phyloP scores from a whole-genome alignment of 768 basidiomycete genomes.

The Sporobolomyces pararoseus region DNA sequence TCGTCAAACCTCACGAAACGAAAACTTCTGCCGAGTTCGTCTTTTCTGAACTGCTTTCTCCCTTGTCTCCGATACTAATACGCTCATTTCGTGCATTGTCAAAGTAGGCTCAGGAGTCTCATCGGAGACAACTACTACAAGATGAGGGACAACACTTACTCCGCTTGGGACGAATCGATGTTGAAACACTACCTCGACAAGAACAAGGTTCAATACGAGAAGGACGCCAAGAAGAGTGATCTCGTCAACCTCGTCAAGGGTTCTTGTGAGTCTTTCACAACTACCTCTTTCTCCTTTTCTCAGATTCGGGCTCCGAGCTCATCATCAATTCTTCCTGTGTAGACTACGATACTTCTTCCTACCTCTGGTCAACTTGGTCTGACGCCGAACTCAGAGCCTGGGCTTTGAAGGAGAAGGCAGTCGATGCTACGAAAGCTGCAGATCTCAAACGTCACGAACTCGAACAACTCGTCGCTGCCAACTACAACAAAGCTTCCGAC shows the following conservation, averaged over 20 bases:
- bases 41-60: not conserved
- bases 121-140: constrained; percentile 52
- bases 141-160: constrained; percentile 50
- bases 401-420: constrained; percentile 42
- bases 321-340: too few relatives aligned
- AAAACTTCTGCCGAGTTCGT: constrained; percentile 32
- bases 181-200: constrained; percentile 74
- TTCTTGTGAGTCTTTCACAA: constrained; percentile 21
- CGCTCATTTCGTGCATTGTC: constrained; percentile 39
- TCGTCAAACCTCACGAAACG: constrained; percentile 38
- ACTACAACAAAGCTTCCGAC: constrained; percentile 62
- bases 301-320: not conserved
- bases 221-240: constrained; percentile 32
- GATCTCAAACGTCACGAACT: constrained; percentile 65
- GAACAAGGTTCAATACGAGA: constrained; percentile 62
- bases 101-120: constrained; percentile 49
- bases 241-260: constrained; percentile 28
- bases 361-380: constrained; percentile 45
- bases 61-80: not conserved
- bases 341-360: constrained; percentile 35
- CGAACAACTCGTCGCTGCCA: constrained; percentile 63
- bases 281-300: not conserved
- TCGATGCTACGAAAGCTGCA: constrained; percentile 25
- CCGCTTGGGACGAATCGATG: constrained; percentile 72
- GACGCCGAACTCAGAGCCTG: constrained; percentile 43